Evolutionary conservation across 495 filamentous ascomycete species (phyloP).

Genomic region (Penicillium psychrofluorescens): DNA sequence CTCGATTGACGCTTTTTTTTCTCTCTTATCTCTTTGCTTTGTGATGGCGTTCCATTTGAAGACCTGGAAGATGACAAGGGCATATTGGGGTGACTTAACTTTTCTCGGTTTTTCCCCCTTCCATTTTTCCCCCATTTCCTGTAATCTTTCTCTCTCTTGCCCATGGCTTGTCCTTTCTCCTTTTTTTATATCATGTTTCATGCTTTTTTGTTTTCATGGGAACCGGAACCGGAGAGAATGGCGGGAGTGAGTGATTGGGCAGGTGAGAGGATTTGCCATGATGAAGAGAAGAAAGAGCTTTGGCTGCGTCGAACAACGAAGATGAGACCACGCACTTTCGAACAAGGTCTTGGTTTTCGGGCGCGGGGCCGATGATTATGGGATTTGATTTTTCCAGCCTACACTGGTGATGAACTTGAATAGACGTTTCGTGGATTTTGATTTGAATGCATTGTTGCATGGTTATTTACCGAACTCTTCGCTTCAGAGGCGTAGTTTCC

Average conservation of each 20-base stretch:
- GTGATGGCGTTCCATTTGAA: slow-evolving; percentile 36
- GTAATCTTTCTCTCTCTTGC: background rate
- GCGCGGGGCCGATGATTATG: too few relatives aligned
- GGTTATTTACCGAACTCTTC: slow-evolving; percentile 4
- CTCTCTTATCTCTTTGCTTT: slow-evolving; percentile 19
- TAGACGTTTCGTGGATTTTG: slow-evolving; percentile 20
- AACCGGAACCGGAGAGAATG: background rate
- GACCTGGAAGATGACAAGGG: slow-evolving; percentile 25
- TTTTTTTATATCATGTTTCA: slow-evolving; percentile 2
- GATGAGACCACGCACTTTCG: slow-evolving; percentile 7
- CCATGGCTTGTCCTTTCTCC: background rate
- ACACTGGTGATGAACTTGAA: slow-evolving; percentile 22
- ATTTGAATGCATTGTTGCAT: slow-evolving; percentile 15
- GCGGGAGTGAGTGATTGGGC: background rate
- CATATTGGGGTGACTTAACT: background rate
- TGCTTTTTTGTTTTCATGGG: slow-evolving; percentile 4
- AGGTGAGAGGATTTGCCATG: slow-evolving; percentile 8
- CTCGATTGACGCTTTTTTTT: background rate
- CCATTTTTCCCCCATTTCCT: background rate
- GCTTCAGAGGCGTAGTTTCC: background rate
- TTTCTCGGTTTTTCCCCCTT: slow-evolving; percentile 8
- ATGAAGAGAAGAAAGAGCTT: slow-evolving; percentile 6
- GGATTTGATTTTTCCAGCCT: slow-evolving; percentile 15
- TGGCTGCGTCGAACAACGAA: slow-evolving; percentile 6
- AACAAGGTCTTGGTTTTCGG: too few relatives aligned